Percentiles rank a stretch among this genome's conserved stretches.
These are phyloP conservation scores for Globisporangium polare DNA, from an alignment of 352 stramenopile species.

Conservation along the genomic window DNA sequence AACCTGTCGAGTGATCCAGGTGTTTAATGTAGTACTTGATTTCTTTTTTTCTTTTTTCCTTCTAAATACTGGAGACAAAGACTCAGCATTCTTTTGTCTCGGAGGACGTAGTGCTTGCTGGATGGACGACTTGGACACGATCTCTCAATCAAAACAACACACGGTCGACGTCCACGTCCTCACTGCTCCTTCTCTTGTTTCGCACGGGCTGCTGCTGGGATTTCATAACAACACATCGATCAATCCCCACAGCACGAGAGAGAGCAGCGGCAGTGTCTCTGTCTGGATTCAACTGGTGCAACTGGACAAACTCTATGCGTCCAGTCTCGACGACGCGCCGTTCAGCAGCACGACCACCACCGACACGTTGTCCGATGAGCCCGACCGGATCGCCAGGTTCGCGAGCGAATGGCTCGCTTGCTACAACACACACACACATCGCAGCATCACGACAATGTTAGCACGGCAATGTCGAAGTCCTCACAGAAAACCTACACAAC, in stretches of 20 bases:
- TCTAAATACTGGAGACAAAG: neutral
- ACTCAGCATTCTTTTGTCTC: neutral
- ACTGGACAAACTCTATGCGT: slow-evolving; percentile 8
- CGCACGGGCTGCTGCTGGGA: neutral
- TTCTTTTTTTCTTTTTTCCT: neutral
- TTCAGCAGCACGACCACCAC: slow-evolving; percentile 84
- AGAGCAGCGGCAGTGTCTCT: neutral
- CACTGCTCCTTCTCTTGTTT: neutral
- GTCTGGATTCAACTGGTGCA: neutral
- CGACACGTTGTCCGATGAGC: slow-evolving; percentile 87
- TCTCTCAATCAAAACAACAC: neutral
- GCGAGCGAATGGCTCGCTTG: slow-evolving; percentile 81
- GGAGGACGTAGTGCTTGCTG: neutral
- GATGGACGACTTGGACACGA: neutral
- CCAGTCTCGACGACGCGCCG: slow-evolving; percentile 19
- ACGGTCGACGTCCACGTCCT: neutral
- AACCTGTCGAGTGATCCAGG: too few relatives aligned
- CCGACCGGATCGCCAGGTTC: slow-evolving; percentile 83
- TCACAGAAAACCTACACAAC: too few relatives aligned
- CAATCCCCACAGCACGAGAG: neutral
- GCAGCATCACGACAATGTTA: slow-evolving; percentile 2
- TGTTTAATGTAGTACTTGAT: too few relatives aligned
- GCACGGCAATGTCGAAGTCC: neutral
- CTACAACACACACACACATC: slow-evolving; percentile 16
- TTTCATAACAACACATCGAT: neutral